Evolutionary conservation across 345 rosid species (phyloP).

Genomic region (Eutrema yunnanense): DNA sequence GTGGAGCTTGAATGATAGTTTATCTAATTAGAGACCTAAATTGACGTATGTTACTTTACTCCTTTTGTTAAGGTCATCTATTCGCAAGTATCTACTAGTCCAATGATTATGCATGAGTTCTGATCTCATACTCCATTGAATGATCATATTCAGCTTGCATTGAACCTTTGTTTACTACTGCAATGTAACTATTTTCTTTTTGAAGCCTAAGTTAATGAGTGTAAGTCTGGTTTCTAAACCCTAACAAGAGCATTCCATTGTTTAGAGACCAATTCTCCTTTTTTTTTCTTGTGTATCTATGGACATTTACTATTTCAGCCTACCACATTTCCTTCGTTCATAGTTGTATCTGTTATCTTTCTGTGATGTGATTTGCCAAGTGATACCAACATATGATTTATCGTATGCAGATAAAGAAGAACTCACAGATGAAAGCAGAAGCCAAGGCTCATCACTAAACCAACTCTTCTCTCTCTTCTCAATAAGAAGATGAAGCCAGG

Average conservation of each 20-base stretch:
- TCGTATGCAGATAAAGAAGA: slow-evolving; percentile 28
- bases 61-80: background rate
- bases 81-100: background rate
- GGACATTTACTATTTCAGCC: background rate
- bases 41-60: background rate
- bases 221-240: background rate
- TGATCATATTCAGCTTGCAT: background rate
- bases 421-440: slow-evolving; percentile 26
- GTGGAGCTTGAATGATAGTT: background rate
- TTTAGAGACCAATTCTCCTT: background rate
- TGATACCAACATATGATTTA: background rate
- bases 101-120: background rate
- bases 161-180: background rate
- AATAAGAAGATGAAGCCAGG: slow-evolving; percentile 25
- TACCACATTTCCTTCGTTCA: background rate
- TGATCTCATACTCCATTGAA: background rate
- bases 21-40: background rate
- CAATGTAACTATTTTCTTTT: background rate
- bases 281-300: background rate
- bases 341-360: background rate
- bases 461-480: background rate
- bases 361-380: background rate
- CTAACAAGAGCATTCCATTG: background rate
- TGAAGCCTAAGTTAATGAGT: background rate
- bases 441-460: slow-evolving; percentile 33